Evolutionary conservation across 2,329 filamentous ascomycete species (phyloP).

Genomic region (Monilinia laxa): DNA sequence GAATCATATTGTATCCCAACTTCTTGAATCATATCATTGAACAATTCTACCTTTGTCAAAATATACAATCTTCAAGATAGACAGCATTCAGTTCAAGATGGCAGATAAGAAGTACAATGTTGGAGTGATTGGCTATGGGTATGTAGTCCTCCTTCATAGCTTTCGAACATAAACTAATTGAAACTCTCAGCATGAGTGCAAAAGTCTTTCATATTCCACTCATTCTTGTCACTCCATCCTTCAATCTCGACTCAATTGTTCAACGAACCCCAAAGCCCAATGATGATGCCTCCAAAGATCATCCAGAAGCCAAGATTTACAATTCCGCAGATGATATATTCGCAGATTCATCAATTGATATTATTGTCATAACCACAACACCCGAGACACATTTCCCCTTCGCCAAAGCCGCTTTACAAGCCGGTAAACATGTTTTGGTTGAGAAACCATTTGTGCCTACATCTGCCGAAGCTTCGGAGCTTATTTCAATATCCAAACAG

Average conservation of each 20-base stretch:
- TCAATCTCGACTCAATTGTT: slow-evolving; percentile 72
- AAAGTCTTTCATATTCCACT: slow-evolving; percentile 86
- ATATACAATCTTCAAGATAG: too few relatives aligned
- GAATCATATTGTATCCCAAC: neutral
- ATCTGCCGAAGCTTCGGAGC: slow-evolving; percentile 62
- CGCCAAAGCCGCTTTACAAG: slow-evolving; percentile 62
- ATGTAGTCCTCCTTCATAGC: slow-evolving; percentile 20
- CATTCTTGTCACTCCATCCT: slow-evolving; percentile 60
- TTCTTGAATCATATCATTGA: neutral
- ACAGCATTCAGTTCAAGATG: neutral
- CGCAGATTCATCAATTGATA: slow-evolving; percentile 62
- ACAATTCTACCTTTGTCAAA: neutral
- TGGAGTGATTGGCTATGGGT: slow-evolving; percentile 58
- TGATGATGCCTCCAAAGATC: slow-evolving; percentile 67
- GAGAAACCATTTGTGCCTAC: slow-evolving; percentile 84
- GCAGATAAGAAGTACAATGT: slow-evolving; percentile 45
- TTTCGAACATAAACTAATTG: slow-evolving; percentile 22
- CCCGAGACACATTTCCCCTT: slow-evolving; percentile 70
- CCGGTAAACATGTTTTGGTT: slow-evolving; percentile 74
- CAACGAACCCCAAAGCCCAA: slow-evolving; percentile 66
- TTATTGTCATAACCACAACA: slow-evolving; percentile 70
- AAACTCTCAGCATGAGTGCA: slow-evolving; percentile 53
- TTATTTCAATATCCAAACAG: slow-evolving; percentile 47
- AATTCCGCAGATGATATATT: slow-evolving; percentile 61
- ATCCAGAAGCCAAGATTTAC: slow-evolving; percentile 65